phyloP scores from a whole-genome alignment of 352 stramenopile genomes.

The Phytophthora aleatoria region DNA sequence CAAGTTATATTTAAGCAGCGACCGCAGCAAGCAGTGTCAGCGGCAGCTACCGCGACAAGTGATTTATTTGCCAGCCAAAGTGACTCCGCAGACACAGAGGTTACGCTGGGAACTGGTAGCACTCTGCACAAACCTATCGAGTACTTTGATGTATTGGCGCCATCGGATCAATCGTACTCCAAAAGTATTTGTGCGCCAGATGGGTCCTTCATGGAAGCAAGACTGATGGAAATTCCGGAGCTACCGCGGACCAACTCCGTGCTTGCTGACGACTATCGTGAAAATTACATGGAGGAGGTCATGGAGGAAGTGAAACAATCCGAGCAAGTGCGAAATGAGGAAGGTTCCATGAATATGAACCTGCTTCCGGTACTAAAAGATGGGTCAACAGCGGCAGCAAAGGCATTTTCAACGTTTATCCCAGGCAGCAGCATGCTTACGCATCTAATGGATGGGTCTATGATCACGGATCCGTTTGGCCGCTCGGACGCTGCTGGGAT shows the following conservation, averaged over 20 bases:
- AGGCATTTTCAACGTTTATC: slow-evolving; percentile 77
- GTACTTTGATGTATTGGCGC: slow-evolving; percentile 69
- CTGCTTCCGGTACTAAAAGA: slow-evolving; percentile 62
- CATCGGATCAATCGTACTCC: slow-evolving; percentile 60
- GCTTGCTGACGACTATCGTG: slow-evolving; percentile 56
- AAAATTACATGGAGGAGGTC: slow-evolving; percentile 66
- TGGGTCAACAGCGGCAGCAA: slow-evolving; percentile 65
- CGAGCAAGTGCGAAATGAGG: slow-evolving; percentile 48
- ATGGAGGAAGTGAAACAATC: slow-evolving; percentile 63
- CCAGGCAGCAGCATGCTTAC: slow-evolving; percentile 72
- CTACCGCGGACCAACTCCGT: slow-evolving; percentile 44
- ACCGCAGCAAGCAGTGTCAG: slow-evolving; percentile 48
- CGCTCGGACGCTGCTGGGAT: slow-evolving; percentile 47
- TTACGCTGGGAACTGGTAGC: slow-evolving; percentile 48
- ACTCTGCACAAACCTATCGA: slow-evolving; percentile 56
- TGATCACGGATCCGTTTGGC: slow-evolving; percentile 56
- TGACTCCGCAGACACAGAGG: slow-evolving; percentile 37
- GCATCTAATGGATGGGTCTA: slow-evolving; percentile 74
- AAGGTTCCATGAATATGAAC: slow-evolving; percentile 58
- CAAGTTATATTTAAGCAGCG: slow-evolving; percentile 89
- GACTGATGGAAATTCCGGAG: slow-evolving; percentile 70
- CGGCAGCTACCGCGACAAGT: slow-evolving; percentile 22
- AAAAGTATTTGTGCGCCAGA: slow-evolving; percentile 75
- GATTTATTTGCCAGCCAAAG: slow-evolving; percentile 33
- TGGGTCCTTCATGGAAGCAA: slow-evolving; percentile 73